Evolutionary conservation across 202 grass and related monocot genomes (phyloP).

Genomic region (Sporobolus alterniflorus): DNA sequence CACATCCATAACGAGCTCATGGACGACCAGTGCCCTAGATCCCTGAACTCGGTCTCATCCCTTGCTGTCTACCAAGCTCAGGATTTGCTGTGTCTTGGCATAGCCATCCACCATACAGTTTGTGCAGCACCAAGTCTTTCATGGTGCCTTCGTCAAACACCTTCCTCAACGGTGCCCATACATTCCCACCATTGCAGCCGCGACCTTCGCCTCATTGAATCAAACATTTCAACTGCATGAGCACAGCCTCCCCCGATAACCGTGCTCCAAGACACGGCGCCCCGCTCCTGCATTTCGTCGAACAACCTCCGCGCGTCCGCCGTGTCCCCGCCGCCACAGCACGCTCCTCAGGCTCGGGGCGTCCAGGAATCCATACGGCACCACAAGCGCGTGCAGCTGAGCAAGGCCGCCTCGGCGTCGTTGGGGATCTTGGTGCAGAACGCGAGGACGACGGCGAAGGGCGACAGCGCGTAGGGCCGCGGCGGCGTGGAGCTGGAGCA

Average conservation of each 20-base stretch:
- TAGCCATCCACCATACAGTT: conserved; percentile 62
- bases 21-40: conserved; percentile 23
- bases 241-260: conserved; percentile 37
- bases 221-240: conserved; percentile 15
- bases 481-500: conserved; percentile 55
- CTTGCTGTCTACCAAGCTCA: conserved; percentile 31
- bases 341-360: conserved; percentile 44
- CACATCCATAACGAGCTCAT: conserved; percentile 48
- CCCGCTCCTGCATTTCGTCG: conserved; percentile 42
- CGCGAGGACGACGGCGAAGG: conserved; percentile 53
- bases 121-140: conserved; percentile 50
- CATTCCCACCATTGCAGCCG: conserved; percentile 41
- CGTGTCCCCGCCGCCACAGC: background rate
- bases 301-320: conserved; percentile 30
- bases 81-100: conserved; percentile 37
- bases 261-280: conserved; percentile 52
- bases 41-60: conserved; percentile 41
- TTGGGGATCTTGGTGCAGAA: conserved; percentile 33
- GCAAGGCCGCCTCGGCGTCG: background rate
- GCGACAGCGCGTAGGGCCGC: conserved; percentile 48
- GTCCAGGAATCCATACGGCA: conserved; percentile 32
- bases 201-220: conserved; percentile 31
- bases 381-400: conserved; percentile 47
- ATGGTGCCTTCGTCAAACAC: conserved; percentile 27
- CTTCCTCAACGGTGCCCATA: conserved; percentile 12